phyloP scores from a whole-genome alignment of 345 rosid species.

The Kernera saxatilis region DNA sequence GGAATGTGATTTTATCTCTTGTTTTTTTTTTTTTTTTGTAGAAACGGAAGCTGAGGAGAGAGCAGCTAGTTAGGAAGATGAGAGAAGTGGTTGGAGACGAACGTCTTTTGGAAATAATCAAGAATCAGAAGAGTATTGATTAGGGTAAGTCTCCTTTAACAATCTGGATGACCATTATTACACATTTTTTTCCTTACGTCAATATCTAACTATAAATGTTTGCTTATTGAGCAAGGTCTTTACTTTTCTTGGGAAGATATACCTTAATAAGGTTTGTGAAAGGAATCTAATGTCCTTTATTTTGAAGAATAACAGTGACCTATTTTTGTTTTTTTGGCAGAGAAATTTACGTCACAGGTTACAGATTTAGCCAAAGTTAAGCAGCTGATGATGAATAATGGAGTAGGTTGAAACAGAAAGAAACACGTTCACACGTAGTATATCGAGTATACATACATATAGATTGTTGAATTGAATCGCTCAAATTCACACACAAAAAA shows the following conservation, averaged over 20 bases:
- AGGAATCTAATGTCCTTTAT: background rate
- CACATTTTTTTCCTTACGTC: background rate
- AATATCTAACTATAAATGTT: background rate
- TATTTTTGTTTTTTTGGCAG: constrained; percentile 21
- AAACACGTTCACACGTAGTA: background rate
- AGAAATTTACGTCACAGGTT: constrained; percentile 1
- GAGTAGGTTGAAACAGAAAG: constrained; percentile 13
- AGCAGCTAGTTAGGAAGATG: constrained; percentile 19
- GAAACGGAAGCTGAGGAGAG: constrained; percentile 27
- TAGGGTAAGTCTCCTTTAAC: constrained; percentile 3
- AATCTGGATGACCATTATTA: background rate
- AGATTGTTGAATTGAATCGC: background rate
- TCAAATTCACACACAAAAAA: background rate
- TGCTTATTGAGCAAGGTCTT: constrained; percentile 16
- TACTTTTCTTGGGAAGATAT: background rate
- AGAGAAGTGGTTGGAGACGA: constrained; percentile 28
- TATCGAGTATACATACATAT: background rate
- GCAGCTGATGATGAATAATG: constrained; percentile 1
- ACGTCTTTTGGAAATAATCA: constrained; percentile 22
- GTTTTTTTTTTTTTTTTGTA: background rate
- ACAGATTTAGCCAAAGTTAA: background rate
- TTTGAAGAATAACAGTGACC: background rate
- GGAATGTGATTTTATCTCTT: background rate
- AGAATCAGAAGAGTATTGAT: background rate
- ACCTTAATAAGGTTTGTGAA: constrained; percentile 1